These are phyloP conservation scores for Cylindrodendrum hubeiense DNA, from an alignment of 2,329 filamentous ascomycete species.

Conservation along the genomic window DNA sequence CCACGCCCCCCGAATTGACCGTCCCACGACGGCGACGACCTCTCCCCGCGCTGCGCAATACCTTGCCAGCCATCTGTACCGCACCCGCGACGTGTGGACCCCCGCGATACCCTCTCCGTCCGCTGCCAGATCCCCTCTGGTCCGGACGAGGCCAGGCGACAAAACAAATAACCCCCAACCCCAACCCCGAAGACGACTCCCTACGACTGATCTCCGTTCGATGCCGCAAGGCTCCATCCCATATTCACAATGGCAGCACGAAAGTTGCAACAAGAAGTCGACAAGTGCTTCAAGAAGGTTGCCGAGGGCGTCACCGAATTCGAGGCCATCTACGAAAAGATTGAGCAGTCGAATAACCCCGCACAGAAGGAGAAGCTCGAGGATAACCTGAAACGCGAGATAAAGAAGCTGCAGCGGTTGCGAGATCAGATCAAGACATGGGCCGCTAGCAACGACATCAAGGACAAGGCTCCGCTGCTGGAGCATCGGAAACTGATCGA, in stretches of 20 bases:
- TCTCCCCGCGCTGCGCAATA: conserved; percentile 26
- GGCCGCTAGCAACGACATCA: conserved; percentile 98
- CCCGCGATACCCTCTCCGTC: conserved; percentile 26
- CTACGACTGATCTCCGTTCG: conserved; percentile 20
- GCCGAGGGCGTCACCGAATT: conserved; percentile 92
- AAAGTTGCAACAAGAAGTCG: conserved; percentile 97
- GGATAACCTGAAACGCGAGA: conserved; percentile 98
- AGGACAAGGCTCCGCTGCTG: conserved; percentile 95
- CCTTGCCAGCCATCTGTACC: conserved; percentile 20
- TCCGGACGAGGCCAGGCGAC: conserved; percentile 23
- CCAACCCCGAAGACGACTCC: conserved; percentile 19
- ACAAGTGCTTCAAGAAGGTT: conserved; percentile 99
- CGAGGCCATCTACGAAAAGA: conserved; percentile 97
- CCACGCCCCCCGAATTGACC: conserved; percentile 38
- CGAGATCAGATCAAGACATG: conserved; percentile 99
- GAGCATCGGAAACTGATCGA: conserved; percentile 97
- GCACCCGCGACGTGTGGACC: conserved; percentile 29
- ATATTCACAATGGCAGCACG: conserved; percentile 83
- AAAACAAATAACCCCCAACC: conserved; percentile 23
- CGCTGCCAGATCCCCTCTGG: conserved; percentile 26
- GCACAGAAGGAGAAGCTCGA: conserved; percentile 99
- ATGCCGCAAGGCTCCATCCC: conserved; percentile 33
- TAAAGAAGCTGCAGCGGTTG: conserved; percentile 98
- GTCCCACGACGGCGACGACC: conserved; percentile 25
- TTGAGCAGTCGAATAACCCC: conserved; percentile 89